These are phyloP conservation scores for Polygonum aviculare DNA, from an alignment of 148 eudicot species.

Conservation along the genomic window DNA sequence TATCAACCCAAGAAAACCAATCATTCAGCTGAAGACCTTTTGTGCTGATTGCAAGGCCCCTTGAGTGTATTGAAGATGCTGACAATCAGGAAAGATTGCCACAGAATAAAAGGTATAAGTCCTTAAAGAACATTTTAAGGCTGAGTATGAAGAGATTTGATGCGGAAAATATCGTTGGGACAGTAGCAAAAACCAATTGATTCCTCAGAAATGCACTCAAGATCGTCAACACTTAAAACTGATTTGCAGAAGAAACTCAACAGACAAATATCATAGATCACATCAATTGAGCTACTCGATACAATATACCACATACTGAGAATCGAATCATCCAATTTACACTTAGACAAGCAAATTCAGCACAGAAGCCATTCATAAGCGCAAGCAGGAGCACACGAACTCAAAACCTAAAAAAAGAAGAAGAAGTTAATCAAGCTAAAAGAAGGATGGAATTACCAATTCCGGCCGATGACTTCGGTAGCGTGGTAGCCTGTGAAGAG, in stretches of 20 bases:
- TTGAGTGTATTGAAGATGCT: neutral
- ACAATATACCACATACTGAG: neutral
- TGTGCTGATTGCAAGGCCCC: neutral
- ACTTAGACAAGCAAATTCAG: neutral
- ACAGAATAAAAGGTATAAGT: neutral
- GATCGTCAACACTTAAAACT: neutral
- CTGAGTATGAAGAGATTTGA: neutral
- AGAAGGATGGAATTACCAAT: constrained; percentile 35
- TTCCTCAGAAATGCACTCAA: neutral
- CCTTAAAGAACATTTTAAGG: neutral
- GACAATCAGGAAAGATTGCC: neutral
- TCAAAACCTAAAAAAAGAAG: neutral
- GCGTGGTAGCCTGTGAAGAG: constrained; percentile 67
- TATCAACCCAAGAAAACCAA: neutral
- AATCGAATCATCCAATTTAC: neutral
- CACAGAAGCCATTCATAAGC: neutral
- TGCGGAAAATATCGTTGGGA: neutral
- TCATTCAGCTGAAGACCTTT: neutral
- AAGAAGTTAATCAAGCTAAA: neutral
- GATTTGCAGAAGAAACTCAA: neutral
- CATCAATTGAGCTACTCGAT: neutral
- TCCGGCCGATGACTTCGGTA: constrained; percentile 70
- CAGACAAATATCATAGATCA: neutral
- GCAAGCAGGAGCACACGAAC: neutral
- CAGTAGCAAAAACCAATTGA: neutral